phyloP scores from a whole-genome alignment of 2,329 filamentous ascomycete genomes.

The Alternaria atra region DNA sequence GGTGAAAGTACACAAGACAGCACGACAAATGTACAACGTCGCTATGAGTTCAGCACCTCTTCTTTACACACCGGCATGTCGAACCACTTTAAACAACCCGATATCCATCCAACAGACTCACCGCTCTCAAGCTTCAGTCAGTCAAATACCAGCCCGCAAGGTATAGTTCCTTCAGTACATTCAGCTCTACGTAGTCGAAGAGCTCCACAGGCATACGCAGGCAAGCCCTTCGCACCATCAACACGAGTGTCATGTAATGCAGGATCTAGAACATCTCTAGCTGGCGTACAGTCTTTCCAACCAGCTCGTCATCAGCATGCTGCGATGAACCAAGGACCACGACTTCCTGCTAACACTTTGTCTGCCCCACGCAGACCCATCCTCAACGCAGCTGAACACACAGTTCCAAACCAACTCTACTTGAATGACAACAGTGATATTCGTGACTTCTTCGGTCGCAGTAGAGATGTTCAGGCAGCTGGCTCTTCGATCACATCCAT shows the following conservation, averaged over 20 bases:
- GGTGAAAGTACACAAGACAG: not conserved
- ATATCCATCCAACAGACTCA: not conserved
- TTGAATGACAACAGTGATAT: slow-evolving; percentile 37
- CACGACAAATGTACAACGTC: too few species aligned
- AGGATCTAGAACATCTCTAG: slow-evolving; percentile 35
- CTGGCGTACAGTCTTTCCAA: slow-evolving; percentile 1
- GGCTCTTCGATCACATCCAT: slow-evolving; percentile 17
- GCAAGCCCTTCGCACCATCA: slow-evolving; percentile 44
- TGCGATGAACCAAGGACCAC: not conserved
- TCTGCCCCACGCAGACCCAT: not conserved
- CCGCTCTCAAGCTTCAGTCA: not conserved
- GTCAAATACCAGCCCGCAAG: not conserved
- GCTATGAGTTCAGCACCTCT: not conserved
- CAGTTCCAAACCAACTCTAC: not conserved
- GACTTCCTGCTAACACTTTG: not conserved
- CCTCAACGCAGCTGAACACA: slow-evolving; percentile 1
- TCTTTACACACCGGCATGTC: not conserved
- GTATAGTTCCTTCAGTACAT: not conserved
- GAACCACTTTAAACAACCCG: not conserved
- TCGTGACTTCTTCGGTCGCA: slow-evolving; percentile 31
- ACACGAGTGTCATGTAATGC: slow-evolving; percentile 19
- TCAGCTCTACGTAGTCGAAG: slow-evolving; percentile 4
- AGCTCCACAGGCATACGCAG: slow-evolving; percentile 16
- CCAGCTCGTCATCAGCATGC: slow-evolving; percentile 1
- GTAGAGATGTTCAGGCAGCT: not conserved